A percentile compares a stretch with the other conserved stretches of the same genome.
Conservation (phyloP, 306 rosid genomes). For the Medicago arabica region DNA sequence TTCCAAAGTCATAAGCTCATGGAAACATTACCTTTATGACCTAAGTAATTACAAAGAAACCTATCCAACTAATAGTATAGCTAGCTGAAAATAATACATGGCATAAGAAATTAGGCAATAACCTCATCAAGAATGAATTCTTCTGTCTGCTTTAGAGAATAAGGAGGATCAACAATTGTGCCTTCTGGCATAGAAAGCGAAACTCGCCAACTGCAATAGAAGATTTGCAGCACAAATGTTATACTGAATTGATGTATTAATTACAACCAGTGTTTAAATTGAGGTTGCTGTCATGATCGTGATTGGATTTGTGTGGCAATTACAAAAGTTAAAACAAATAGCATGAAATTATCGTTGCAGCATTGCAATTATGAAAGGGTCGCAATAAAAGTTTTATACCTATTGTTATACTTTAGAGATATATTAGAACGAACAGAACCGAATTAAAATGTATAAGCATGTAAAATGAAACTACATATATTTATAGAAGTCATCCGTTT, state of each 20-base stretch:
- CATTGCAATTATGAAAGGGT: neutral
- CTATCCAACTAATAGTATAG: neutral
- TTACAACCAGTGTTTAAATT: neutral
- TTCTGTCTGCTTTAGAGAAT: constrained; percentile 64
- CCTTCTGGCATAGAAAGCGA: constrained; percentile 71
- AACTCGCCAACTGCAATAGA: constrained; percentile 75
- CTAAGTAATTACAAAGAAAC: constrained; percentile 5
- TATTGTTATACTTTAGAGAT: neutral
- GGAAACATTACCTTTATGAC: neutral
- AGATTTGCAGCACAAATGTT: constrained; percentile 3
- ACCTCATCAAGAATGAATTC: constrained; percentile 77
- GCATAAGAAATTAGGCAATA: constrained; percentile 25
- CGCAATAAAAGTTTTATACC: neutral
- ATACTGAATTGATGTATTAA: neutral
- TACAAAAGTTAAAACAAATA: neutral
- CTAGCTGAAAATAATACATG: neutral
- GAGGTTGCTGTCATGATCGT: neutral
- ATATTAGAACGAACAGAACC: constrained; percentile 1
- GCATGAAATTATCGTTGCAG: neutral
- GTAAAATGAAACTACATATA: neutral
- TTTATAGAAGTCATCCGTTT: neutral
- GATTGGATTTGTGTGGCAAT: neutral
- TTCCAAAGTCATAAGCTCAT: neutral
- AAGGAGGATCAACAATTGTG: constrained; percentile 60
- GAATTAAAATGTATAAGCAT: neutral